Evolutionary conservation across 164 flowering plant genomes (phyloP).

Genomic region (Magnolia officinalis): DNA sequence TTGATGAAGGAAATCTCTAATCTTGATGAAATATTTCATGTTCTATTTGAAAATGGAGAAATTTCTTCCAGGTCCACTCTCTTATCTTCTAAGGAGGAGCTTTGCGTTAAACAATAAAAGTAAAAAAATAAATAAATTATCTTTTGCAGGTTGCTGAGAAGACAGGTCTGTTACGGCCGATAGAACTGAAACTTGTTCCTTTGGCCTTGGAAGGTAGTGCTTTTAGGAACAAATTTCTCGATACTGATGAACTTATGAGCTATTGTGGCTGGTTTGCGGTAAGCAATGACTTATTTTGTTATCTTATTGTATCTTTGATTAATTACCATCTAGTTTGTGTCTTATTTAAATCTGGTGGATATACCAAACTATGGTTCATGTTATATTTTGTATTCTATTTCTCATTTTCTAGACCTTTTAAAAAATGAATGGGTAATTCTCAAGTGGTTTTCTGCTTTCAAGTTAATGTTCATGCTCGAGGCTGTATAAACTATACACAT

Average conservation of each 20-base stretch:
- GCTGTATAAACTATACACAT: not conserved
- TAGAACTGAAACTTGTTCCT: constrained; percentile 84
- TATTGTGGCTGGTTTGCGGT: constrained; percentile 90
- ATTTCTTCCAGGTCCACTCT: not conserved
- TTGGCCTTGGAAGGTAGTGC: constrained; percentile 87
- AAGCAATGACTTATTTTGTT: constrained; percentile 24
- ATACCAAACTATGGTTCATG: not conserved
- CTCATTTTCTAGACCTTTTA: not conserved
- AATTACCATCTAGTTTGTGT: not conserved
- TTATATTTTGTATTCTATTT: not conserved
- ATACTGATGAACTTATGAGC: constrained; percentile 84
- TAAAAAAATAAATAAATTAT: not conserved
- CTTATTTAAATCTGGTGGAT: not conserved
- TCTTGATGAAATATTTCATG: not conserved
- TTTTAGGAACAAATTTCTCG: constrained; percentile 81
- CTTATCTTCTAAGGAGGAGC: not conserved
- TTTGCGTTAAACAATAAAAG: not conserved
- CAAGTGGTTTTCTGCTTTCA: not conserved
- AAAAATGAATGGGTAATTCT: not conserved
- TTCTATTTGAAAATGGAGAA: not conserved
- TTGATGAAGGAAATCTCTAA: constrained; percentile 7
- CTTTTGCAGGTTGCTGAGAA: constrained; percentile 89
- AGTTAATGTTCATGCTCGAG: not conserved
- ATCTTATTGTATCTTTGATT: not conserved
- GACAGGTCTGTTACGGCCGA: constrained; percentile 74